phyloP scores from a whole-genome alignment of 129 eudicot species.

The Heracleum sosnowskyi region DNA sequence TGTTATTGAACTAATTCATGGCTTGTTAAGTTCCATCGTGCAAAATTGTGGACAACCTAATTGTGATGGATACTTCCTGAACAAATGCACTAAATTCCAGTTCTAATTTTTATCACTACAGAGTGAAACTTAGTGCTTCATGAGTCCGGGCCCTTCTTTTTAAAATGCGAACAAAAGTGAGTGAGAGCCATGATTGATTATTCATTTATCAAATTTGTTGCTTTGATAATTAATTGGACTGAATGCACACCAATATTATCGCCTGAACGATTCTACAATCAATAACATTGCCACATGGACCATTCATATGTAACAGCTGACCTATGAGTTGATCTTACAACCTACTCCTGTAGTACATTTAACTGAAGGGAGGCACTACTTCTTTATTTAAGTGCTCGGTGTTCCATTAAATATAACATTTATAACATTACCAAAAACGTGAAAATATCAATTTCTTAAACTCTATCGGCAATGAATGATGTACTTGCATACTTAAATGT shows the following conservation, averaged over 20 bases:
- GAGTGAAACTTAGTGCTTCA: background rate
- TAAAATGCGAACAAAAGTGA: background rate
- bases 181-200: background rate
- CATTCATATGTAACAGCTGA: background rate
- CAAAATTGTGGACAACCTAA: no score
- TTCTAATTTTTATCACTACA: background rate
- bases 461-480: background rate
- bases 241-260: background rate
- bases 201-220: background rate
- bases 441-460: background rate
- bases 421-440: background rate
- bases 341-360: background rate
- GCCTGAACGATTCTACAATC: background rate
- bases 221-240: background rate
- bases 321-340: background rate
- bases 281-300: background rate
- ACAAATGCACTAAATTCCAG: no score
- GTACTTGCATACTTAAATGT: background rate
- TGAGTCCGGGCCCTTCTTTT: background rate
- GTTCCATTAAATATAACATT: background rate
- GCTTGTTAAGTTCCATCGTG: background rate
- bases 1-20: background rate
- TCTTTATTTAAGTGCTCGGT: background rate
- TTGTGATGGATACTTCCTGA: no score
- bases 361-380: background rate